A percentile compares a stretch with the other conserved stretches of the same genome.
phyloP scores from a whole-genome alignment of 2,329 filamentous ascomycete genomes.

The Huntiella moniliformis region DNA sequence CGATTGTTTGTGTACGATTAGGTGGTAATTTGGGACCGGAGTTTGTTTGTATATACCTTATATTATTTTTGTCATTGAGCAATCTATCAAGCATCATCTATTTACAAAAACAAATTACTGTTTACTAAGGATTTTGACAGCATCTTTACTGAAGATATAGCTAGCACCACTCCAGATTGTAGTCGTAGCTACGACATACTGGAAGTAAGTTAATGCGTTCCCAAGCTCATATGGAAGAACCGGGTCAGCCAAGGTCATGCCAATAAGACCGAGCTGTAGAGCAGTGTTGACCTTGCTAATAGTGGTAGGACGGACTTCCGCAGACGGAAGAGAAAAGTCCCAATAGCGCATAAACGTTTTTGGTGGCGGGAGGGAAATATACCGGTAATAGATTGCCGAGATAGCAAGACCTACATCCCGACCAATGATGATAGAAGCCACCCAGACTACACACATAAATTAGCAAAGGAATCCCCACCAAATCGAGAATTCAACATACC shows the following conservation, averaged over 20 bases:
- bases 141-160: slow-evolving; percentile 79
- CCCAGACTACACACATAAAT: slow-evolving; percentile 40
- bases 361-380: slow-evolving; percentile 79
- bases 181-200: slow-evolving; percentile 65
- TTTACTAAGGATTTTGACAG: slow-evolving; percentile 59
- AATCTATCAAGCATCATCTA: not conserved
- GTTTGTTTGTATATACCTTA: not conserved
- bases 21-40: not conserved
- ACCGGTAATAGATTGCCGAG: slow-evolving; percentile 85
- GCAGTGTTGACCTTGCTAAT: slow-evolving; percentile 91
- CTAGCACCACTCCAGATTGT: slow-evolving; percentile 88
- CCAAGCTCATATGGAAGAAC: slow-evolving; percentile 43
- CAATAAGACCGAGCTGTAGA: slow-evolving; percentile 71
- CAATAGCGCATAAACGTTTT: slow-evolving; percentile 89
- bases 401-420: slow-evolving; percentile 69
- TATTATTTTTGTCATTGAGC: not conserved
- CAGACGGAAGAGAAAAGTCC: slow-evolving; percentile 86
- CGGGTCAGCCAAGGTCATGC: slow-evolving; percentile 63
- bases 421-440: slow-evolving; percentile 78
- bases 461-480: not conserved
- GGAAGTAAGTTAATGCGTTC: slow-evolving; percentile 38
- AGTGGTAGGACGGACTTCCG: slow-evolving; percentile 64
- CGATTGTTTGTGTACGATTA: not conserved
- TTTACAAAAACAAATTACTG: not conserved
- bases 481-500: slow-evolving; percentile 29